Conservation (phyloP, 1,284 basidiomycete species). For the Cutaneotrichosporon cyanovorans region DNA sequence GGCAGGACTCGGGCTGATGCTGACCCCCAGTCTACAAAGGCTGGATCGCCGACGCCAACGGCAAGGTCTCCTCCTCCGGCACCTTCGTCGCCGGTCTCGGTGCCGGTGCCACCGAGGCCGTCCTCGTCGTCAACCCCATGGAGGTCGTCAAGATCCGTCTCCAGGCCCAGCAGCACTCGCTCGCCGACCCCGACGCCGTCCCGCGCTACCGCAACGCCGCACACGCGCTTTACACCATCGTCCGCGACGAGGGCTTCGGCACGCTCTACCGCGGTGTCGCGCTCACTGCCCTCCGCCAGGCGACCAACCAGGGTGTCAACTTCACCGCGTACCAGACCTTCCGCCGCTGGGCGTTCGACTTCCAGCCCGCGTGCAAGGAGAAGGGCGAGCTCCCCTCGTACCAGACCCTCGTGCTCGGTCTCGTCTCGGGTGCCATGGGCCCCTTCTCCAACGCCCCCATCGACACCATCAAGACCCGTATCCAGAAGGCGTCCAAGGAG, state of each 20-base stretch:
- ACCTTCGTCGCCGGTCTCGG: constrained; percentile 75
- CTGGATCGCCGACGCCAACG: constrained; percentile 53
- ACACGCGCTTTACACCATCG: constrained; percentile 91
- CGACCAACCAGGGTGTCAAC: constrained; percentile 98
- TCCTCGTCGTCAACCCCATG: constrained; percentile 95
- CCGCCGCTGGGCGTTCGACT: constrained; percentile 68
- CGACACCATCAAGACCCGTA: constrained; percentile 87
- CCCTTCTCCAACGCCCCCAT: constrained; percentile 96
- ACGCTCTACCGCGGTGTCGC: constrained; percentile 89
- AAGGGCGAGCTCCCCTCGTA: constrained; percentile 66
- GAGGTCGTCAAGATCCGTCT: constrained; percentile 98
- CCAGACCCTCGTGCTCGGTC: constrained; percentile 87
- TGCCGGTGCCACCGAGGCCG: constrained; percentile 89
- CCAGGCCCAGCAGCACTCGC: constrained; percentile 95
- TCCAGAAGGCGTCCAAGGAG: constrained; percentile 71
- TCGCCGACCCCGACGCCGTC: constrained; percentile 88
- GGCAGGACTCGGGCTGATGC: too few relatives aligned
- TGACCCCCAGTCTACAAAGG: constrained; percentile 62
- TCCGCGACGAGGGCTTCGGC: constrained; percentile 80
- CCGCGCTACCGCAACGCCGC: constrained; percentile 95
- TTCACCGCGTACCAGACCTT: constrained; percentile 98
- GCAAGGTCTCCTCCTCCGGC: constrained; percentile 27
- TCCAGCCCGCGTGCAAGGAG: constrained; percentile 65
- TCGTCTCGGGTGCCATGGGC: constrained; percentile 95
- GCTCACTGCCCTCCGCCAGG: constrained; percentile 89